Evolutionary conservation across 1,284 basidiomycete species (phyloP).

Genomic region (Naganishia sp.): DNA sequence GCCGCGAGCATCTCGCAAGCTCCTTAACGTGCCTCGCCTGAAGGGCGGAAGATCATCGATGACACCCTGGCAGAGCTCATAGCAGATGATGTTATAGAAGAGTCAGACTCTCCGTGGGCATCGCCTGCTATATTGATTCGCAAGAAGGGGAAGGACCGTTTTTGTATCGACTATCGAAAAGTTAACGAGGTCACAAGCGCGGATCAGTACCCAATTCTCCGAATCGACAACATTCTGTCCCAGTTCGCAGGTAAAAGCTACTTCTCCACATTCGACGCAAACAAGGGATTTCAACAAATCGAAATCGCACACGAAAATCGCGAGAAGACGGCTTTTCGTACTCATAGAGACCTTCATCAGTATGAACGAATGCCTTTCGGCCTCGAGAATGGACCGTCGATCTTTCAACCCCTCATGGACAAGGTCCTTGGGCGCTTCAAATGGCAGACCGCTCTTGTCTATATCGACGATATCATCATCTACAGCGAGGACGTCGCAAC

Average conservation of each 20-base stretch:
- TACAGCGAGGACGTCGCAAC: conserved; percentile 41
- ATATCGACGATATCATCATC: conserved; percentile 34
- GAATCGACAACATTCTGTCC: conserved; percentile 53
- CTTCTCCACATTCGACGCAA: conserved; percentile 52
- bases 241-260: conserved; percentile 48
- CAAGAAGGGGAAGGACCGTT: conserved; percentile 44
- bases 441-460: conserved; percentile 48
- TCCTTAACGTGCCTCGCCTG: conserved; percentile 45
- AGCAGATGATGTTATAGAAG: conserved; percentile 47
- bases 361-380: conserved; percentile 57
- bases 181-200: conserved; percentile 50
- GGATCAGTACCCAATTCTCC: conserved; percentile 56
- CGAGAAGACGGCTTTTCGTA: conserved; percentile 54
- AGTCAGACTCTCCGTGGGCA: conserved; percentile 51
- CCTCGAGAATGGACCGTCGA: conserved; percentile 52
- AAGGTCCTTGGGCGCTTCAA: conserved; percentile 45
- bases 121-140: conserved; percentile 50
- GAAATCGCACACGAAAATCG: conserved; percentile 43
- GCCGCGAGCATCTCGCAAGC: conserved; percentile 41
- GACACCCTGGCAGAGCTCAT: conserved; percentile 44
- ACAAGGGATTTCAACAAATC: conserved; percentile 56
- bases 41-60: conserved; percentile 48
- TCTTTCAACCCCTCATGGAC: conserved; percentile 50
- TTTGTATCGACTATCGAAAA: conserved; percentile 51
- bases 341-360: conserved; percentile 54